Evolutionary conservation across 2,329 filamentous ascomycete genomes (phyloP).

Genomic region (Acrodontium crateriforme): DNA sequence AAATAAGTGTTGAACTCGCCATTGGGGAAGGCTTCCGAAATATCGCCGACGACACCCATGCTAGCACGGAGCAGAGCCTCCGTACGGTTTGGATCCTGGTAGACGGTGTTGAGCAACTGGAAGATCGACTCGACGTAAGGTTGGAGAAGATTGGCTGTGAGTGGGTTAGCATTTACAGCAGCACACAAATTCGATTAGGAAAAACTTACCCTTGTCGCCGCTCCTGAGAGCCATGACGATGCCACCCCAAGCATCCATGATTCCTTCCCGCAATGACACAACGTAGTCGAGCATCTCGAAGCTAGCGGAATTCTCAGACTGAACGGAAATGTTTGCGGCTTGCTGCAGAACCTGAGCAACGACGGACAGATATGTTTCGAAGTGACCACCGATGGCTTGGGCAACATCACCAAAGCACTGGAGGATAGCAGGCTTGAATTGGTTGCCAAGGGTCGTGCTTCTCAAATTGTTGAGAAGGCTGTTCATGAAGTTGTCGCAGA

Average conservation of each 20-base stretch:
- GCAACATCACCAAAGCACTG: slow-evolving; percentile 98
- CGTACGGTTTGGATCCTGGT: slow-evolving; percentile 72
- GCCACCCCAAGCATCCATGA: slow-evolving; percentile 98
- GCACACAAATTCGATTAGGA: not conserved
- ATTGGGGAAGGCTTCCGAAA: slow-evolving; percentile 84
- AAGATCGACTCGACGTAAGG: slow-evolving; percentile 79
- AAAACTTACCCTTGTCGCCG: slow-evolving; percentile 55
- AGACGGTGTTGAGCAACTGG: slow-evolving; percentile 67
- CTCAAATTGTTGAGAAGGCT: slow-evolving; percentile 83
- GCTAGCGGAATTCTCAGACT: slow-evolving; percentile 47
- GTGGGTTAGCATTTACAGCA: slow-evolving; percentile 21
- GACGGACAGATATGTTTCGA: slow-evolving; percentile 83
- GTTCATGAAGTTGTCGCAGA: slow-evolving; percentile 98
- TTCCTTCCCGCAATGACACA: slow-evolving; percentile 84
- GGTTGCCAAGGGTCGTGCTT: slow-evolving; percentile 75
- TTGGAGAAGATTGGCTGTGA: slow-evolving; percentile 52
- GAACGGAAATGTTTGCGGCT: slow-evolving; percentile 68
- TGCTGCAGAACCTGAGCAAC: slow-evolving; percentile 92
- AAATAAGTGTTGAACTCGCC: slow-evolving; percentile 76
- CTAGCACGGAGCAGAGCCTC: slow-evolving; percentile 84
- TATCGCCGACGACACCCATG: slow-evolving; percentile 94
- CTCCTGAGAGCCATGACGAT: slow-evolving; percentile 89
- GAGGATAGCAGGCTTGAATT: slow-evolving; percentile 95
- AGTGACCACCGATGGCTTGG: slow-evolving; percentile 78
- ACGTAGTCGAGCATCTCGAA: slow-evolving; percentile 98